Evolutionary conservation across 1,284 basidiomycete genomes (phyloP).

Genomic region (Heimioporus retisporus): DNA sequence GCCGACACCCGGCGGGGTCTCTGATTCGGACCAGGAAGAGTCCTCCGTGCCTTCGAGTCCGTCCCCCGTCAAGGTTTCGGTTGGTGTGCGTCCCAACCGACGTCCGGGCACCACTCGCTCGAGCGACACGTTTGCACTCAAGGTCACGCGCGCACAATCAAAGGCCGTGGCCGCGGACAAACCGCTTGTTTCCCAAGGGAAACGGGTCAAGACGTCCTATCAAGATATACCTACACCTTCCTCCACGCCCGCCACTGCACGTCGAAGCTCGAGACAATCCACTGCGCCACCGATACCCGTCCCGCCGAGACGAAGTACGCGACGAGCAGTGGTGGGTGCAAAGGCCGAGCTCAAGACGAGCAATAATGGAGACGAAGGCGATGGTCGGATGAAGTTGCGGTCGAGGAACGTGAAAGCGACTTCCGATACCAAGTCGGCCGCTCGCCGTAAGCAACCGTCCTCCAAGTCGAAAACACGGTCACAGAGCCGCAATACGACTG

Average conservation of each 20-base stretch:
- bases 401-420: conserved; percentile 21
- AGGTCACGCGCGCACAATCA: conserved; percentile 26
- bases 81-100: conserved; percentile 9
- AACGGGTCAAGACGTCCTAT: conserved; percentile 23
- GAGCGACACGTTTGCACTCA: conserved; percentile 9
- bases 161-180: conserved; percentile 12
- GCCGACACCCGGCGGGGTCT: not conserved
- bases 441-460: conserved; percentile 12
- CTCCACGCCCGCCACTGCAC: conserved; percentile 28
- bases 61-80: conserved; percentile 41
- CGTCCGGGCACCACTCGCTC: conserved; percentile 11
- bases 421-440: conserved; percentile 14
- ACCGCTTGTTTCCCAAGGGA: conserved; percentile 12
- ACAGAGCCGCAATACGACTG: conserved; percentile 16
- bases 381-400: conserved; percentile 30
- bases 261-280: conserved; percentile 19
- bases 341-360: conserved; percentile 16
- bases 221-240: conserved; percentile 39
- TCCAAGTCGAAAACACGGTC: conserved; percentile 20
- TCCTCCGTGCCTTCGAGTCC: conserved; percentile 34
- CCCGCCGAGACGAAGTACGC: conserved; percentile 38
- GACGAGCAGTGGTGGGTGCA: conserved; percentile 32
- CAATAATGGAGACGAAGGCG: conserved; percentile 17
- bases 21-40: conserved; percentile 19
- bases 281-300: conserved; percentile 30